Evolutionary conservation across 1,284 basidiomycete species (phyloP).

Genomic region (Inonotus obliquus): DNA sequence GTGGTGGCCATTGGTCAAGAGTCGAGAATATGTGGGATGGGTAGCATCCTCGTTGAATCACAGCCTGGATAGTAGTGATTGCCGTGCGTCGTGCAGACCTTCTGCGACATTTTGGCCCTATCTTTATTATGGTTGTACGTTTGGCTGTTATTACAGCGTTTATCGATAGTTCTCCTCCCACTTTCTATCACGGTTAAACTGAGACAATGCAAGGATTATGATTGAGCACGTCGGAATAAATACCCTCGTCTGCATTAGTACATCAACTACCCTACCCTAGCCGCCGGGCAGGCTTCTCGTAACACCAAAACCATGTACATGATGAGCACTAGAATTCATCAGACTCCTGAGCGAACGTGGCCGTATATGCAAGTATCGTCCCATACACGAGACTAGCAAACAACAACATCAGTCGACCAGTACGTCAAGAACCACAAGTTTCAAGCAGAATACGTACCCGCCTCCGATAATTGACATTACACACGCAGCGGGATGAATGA

Average conservation of each 20-base stretch:
- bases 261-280: background rate
- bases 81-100: background rate
- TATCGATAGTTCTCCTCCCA: background rate
- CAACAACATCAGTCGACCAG: slow-evolving; percentile 7
- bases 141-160: background rate
- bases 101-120: slow-evolving; percentile 6
- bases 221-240: background rate
- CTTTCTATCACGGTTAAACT: background rate
- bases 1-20: slow-evolving; percentile 21
- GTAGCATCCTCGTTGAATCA: slow-evolving; percentile 15
- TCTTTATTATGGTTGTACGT: slow-evolving; percentile 10
- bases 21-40: slow-evolving; percentile 1
- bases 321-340: slow-evolving; percentile 14
- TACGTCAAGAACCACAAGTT: background rate
- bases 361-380: slow-evolving; percentile 85
- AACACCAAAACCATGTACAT: background rate
- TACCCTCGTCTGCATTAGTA: background rate
- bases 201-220: background rate
- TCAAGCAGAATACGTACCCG: slow-evolving; percentile 45
- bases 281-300: background rate
- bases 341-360: slow-evolving; percentile 70
- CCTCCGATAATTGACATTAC: slow-evolving; percentile 95
- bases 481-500: slow-evolving; percentile 84
- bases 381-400: slow-evolving; percentile 79
- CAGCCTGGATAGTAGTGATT: background rate